Conservation (phyloP, 352 stramenopile genomes). For the Globisporangium cylindrosporum region DNA sequence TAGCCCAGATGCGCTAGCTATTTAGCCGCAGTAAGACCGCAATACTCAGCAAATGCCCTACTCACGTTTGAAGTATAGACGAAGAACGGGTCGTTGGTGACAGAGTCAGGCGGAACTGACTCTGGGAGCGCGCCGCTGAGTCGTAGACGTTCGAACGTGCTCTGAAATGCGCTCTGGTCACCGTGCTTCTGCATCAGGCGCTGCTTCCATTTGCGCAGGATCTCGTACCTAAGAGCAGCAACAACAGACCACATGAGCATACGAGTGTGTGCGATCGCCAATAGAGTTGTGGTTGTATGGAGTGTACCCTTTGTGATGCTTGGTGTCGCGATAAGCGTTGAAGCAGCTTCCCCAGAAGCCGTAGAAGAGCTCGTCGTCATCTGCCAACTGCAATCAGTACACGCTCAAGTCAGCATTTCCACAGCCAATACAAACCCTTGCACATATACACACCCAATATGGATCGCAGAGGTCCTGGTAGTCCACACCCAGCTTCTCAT, state of each 20-base stretch:
- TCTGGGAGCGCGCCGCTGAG: conserved; percentile 29
- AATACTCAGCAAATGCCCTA: not conserved
- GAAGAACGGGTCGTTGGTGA: conserved; percentile 82
- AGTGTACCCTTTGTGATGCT: conserved; percentile 70
- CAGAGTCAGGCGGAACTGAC: conserved; percentile 20
- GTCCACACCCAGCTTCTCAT: conserved; percentile 72
- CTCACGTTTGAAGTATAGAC: conserved; percentile 91
- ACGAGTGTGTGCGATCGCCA: too few relatives aligned
- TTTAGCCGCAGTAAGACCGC: not conserved
- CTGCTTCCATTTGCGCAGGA: conserved; percentile 60
- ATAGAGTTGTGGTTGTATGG: conserved; percentile 7
- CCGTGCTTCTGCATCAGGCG: conserved; percentile 17
- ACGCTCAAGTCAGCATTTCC: conserved; percentile 6
- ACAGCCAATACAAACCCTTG: too few relatives aligned
- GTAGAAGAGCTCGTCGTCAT: conserved; percentile 87
- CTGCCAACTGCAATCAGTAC: conserved; percentile 37
- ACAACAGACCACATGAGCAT: not conserved
- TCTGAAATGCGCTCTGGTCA: conserved; percentile 26
- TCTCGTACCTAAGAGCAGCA: conserved; percentile 34
- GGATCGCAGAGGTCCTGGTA: conserved; percentile 90
- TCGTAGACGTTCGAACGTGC: conserved; percentile 38
- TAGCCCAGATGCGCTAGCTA: not conserved
- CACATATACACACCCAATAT: conserved; percentile 44
- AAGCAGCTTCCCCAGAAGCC: conserved; percentile 90
- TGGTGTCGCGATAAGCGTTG: conserved; percentile 81